Evolutionary conservation across 2,329 filamentous ascomycete species (phyloP), one percentile per base, ranked within the genome.

Genomic region (Claviceps arundinis): DNA sequence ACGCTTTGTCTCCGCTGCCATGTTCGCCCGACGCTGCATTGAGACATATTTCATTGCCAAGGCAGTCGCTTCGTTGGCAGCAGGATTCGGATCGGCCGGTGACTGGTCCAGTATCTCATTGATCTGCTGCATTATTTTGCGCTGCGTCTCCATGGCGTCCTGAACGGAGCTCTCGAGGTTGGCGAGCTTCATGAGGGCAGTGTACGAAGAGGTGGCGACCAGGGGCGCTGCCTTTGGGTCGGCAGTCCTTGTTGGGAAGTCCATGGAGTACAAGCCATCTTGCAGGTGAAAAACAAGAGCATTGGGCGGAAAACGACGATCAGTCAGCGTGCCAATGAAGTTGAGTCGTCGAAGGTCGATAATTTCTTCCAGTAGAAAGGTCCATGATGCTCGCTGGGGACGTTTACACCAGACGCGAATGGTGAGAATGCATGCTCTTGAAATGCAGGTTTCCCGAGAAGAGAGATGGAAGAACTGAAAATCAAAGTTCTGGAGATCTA

Each of bases 91-190:
- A 47, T 76, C 67, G 1, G 65, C 59, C 0, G 73, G 70, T 3
- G 67, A 67, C 0, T 65, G 59, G 0, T 69, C 64, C 4, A 83
- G 64, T 0, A 82, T 67, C 0, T 72, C 64, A 57, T 87, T 87
- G 57, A 96, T 94, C 57, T 95, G 87, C n/a, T 76, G 70, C 47
- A 87, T 81, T 8, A 97, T 74, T 50, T 77, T 76, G 54, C 86
- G 81, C 14, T 86, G 81, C 0, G 88, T 94, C 1, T 82, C 79
- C 9, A 95, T 70, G 1, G 89, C 89, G 66, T 97, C 91, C 63
- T 94, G 89, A 24, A 96, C 87, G 51, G 89, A 95, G 63, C 86
- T 87, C 56, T 95, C 89, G 16, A 97, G 75, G 53, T 90, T 95
- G 5, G 87, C 84, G 11, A 97, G 74, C 55, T 87, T 84, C 83